phyloP scores from a whole-genome alignment of 2,329 filamentous ascomycete species.

The Periglandula ipomoeae region DNA sequence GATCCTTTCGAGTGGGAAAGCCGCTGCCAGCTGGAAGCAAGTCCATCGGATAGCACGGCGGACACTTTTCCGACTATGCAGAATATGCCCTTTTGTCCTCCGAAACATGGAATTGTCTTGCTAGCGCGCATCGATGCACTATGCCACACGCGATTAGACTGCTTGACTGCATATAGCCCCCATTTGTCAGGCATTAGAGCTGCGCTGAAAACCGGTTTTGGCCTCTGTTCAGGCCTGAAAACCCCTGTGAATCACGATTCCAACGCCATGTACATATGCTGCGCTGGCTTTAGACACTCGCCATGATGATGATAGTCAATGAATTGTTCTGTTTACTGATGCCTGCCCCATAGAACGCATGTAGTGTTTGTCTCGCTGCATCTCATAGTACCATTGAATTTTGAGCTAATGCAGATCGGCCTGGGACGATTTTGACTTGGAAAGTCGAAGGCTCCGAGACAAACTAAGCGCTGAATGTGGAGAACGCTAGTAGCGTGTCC shows the following conservation, averaged over 20 bases:
- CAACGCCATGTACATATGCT: not conserved
- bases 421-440: not conserved
- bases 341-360: not conserved
- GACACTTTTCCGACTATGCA: no score
- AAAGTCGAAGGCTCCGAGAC: no score
- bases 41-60: no score
- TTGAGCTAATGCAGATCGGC: not conserved
- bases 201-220: not conserved
- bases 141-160: no score
- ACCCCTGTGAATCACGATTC: not conserved
- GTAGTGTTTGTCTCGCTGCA: not conserved
- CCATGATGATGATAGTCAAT: not conserved
- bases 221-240: not conserved
- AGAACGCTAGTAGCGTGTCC: no score
- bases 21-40: no score
- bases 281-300: not conserved
- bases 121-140: not conserved
- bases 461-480: no score
- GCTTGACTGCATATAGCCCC: not conserved
- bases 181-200: not conserved
- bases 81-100: no score
- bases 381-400: not conserved
- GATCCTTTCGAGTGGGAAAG: no score
- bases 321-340: not conserved
- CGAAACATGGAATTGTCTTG: not conserved